Percentiles rank a stretch among this genome's conserved stretches.
phyloP scores from a whole-genome alignment of 768 basidiomycete genomes.

The Hortiboletus flavorubellus region DNA sequence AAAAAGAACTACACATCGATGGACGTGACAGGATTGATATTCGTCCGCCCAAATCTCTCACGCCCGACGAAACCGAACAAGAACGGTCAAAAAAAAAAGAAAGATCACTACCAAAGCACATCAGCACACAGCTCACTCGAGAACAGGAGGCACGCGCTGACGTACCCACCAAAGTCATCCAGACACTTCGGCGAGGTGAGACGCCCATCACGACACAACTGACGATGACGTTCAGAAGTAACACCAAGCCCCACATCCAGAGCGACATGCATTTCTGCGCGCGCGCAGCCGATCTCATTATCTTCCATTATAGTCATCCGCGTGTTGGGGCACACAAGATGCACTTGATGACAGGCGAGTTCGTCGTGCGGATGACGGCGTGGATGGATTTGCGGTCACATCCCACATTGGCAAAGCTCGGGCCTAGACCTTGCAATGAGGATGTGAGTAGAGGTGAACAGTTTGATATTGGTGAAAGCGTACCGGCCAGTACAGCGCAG shows the following conservation, averaged over 20 bases:
- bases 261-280: constrained; percentile 24
- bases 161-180: constrained; percentile 24
- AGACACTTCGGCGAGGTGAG: constrained; percentile 52
- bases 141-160: not conserved
- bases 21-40: constrained; percentile 59
- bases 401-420: constrained; percentile 30
- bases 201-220: constrained; percentile 52
- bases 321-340: no score
- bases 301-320: no score
- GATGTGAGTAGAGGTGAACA: not conserved
- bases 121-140: not conserved
- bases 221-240: constrained; percentile 46
- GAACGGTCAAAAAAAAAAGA: constrained; percentile 41
- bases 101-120: constrained; percentile 36
- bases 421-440: constrained; percentile 50
- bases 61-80: constrained; percentile 67
- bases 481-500: constrained; percentile 56
- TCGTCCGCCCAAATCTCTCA: constrained; percentile 56
- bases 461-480: not conserved
- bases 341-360: constrained; percentile 1
- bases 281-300: no score
- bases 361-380: not conserved
- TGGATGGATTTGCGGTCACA: constrained; percentile 24
- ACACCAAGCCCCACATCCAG: constrained; percentile 52
- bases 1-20: constrained; percentile 32